Conservation (phyloP, 805 yeast genomes). For the Saccharomycopsis fermentans region DNA sequence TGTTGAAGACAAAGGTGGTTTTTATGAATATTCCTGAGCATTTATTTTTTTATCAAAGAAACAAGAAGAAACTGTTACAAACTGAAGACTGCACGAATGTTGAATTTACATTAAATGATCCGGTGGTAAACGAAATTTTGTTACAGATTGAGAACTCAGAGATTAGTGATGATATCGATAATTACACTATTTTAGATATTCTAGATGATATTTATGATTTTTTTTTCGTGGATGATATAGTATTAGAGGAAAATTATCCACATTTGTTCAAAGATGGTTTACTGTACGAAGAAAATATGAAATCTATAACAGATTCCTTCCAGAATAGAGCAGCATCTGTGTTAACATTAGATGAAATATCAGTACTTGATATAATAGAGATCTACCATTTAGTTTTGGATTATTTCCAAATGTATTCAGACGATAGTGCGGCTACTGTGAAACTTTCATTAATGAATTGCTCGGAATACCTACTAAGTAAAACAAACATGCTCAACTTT, state of each 20-base stretch:
- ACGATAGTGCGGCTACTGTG: background rate
- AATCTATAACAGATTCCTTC: background rate
- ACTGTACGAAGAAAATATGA: constrained; percentile 3
- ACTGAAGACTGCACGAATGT: background rate
- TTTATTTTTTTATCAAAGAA: constrained; percentile 8
- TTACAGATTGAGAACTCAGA: background rate
- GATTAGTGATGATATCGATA: background rate
- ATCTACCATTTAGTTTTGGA: constrained; percentile 4
- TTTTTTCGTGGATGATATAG: background rate
- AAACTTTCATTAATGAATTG: constrained; percentile 9
- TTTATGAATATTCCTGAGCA: constrained; percentile 13
- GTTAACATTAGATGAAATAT: constrained; percentile 2
- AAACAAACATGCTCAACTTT: constrained; percentile 5
- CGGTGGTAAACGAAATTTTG: background rate
- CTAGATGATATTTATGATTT: constrained; percentile 4
- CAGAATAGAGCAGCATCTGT: background rate
- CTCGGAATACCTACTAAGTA: constrained; percentile 7
- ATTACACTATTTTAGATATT: constrained; percentile 9
- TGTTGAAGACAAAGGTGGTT: constrained; percentile 1
- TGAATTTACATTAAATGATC: background rate
- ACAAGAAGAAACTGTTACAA: too few species aligned
- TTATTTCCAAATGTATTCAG: constrained; percentile 7
- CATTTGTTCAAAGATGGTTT: constrained; percentile 6
- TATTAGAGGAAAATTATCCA: background rate
- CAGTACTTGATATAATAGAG: constrained; percentile 4